Conservation (phyloP, 1,284 basidiomycete species). For the Puccinia sorghi region DNA sequence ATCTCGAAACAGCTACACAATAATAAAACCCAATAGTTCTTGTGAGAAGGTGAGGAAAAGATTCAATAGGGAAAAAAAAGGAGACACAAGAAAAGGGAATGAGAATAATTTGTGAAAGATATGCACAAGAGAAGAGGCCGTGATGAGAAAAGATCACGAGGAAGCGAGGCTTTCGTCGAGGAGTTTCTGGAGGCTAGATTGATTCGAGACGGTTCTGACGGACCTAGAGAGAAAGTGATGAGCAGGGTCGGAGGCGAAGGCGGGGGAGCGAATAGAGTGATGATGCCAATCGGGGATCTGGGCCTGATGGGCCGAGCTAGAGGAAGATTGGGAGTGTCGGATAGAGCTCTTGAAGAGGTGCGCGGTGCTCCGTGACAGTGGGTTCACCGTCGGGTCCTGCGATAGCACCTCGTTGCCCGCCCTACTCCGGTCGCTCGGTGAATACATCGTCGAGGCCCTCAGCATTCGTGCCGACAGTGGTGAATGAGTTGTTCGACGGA, state of each 20-base stretch:
- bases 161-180: neutral
- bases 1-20: too few species aligned
- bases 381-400: slow-evolving; percentile 26
- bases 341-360: slow-evolving; percentile 33
- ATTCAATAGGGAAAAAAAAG: too few species aligned
- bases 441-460: neutral
- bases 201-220: slow-evolving; percentile 1
- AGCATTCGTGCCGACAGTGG: neutral
- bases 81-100: too few species aligned
- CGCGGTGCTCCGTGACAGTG: slow-evolving; percentile 8
- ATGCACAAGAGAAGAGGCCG: too few species aligned
- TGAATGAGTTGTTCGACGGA: neutral
- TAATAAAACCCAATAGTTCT: too few species aligned
- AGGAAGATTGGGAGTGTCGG: neutral
- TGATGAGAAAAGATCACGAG: neutral
- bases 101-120: too few species aligned
- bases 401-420: neutral
- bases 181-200: neutral
- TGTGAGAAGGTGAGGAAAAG: too few species aligned
- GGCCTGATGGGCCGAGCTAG: neutral
- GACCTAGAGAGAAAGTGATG: neutral
- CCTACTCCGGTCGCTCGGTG: neutral
- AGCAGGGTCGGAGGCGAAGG: neutral
- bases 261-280: neutral
- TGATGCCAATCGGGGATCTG: neutral